Base-by-base conservation (phyloP, 805 yeast genomes). In the Monosporozyma unispora region DNA sequence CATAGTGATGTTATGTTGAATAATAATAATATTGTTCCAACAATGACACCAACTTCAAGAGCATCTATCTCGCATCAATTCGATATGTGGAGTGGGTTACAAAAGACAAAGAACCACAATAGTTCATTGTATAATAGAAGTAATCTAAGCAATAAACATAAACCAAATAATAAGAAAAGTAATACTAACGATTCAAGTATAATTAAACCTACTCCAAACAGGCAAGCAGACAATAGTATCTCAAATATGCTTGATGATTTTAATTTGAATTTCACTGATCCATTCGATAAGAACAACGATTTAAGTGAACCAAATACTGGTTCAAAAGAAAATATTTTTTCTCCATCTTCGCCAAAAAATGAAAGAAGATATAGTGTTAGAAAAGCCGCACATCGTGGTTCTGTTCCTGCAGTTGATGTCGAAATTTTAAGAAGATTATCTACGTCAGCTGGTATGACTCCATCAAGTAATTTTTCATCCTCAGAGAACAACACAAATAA, bases 1-100 rank as follows among this genome's bases (percentile, higher is more conserved):
- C 56, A 52, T 29, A 58, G 61, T 47, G 60, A 56, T 16, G 57
- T 57, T 5, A 48, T 58, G 10, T 16, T 31, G 16, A 50, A 48
- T 9, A 44, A 54, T 5, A 48, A 52, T 29, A 42, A 41, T 40
- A 10, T 29, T 2, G 25, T 49, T 4, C 48, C 47, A 14, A 10
- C 19, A 10, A 46, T 42, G 44, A 46, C 55, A 1, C 52, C 56
- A 1, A 55, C 51, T 21, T 50, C 56, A 3, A 52, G 67, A 21
- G 57, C 57, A n/a, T 62, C 67, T 10, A 63, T 64, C 19, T 64
- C 68, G 14, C 59, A 62, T 39, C 48, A 54, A 19, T 48, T 59
- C 10, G 64, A 64, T 49, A 54, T 59, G 39, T 62, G 67, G 67
- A 61, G 22, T 35, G 39, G 21, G 22, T 25, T 47, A 47, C 44